Base-by-base conservation (phyloP, 768 basidiomycete species). In the Suillus discolor region DNA sequence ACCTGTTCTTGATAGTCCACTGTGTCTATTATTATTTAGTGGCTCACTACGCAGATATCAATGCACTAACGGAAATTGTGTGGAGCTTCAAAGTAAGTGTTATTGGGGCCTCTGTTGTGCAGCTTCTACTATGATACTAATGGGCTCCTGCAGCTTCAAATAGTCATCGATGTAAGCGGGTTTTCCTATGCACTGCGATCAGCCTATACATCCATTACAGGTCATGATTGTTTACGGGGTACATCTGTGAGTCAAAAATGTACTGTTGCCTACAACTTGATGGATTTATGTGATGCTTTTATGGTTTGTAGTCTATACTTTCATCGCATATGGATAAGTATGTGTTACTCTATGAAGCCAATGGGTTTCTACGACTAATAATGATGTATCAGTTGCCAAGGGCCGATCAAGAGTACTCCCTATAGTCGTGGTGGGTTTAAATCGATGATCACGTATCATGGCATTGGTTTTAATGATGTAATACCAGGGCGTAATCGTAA, bases 51-150 rank as follows among this genome's bases (percentile, higher is more conserved):
- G 55, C 34, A n/a, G 34, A 57, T n/a, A 13, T 57, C 3, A 7
- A 11, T 15, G 55, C 6, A 20, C 55, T 57, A 34, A 57, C 55
- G n/a, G 57, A 57, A 15, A 57, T 57, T 38, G 55, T 57, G n/a
- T 57, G 55, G 55, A 57, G 55, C n/a, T 57, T 57, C n/a, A 57
- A 57, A 57, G 55, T 57, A 36, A 57, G 55, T 38, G 15, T 31
- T 54, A 1, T 31, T 31, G 28, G 8, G 16, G 18, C 54, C 6
- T 36, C 31, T 31, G 31, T 11, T 4, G 36, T 15, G n/a, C 20
- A 12, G n/a, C n/a, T 13, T 38, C 57, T 8, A 16, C 7, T 57
- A 38, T 38, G 13, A 57, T 57, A 15, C 15, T 38, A 13, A 57
- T 23, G n/a, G 13, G 8, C 7, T 38, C 57, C 6, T 38, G n/a